A percentile compares a stretch with the other conserved stretches of the same genome.
Evolutionary conservation across 129 eudicot genomes (phyloP).

Genomic region (Lonicera japonica): DNA sequence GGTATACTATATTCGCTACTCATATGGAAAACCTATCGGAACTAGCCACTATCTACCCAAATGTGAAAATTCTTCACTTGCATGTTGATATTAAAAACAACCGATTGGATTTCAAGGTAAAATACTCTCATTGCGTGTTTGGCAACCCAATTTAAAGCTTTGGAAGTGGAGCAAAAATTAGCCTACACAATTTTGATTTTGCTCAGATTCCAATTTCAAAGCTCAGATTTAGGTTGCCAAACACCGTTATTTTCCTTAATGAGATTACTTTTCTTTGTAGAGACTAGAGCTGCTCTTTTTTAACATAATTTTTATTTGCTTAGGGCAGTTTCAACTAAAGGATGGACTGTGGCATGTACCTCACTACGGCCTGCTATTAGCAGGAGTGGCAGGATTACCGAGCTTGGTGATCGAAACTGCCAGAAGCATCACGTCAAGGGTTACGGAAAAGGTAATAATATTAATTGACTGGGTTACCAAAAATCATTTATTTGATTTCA

Average conservation of each 20-base stretch:
- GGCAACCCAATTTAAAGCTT: too few species aligned
- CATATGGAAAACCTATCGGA: constrained; percentile 92
- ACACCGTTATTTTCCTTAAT: constrained; percentile 6
- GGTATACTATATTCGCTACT: constrained; percentile 86
- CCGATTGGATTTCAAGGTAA: constrained; percentile 93
- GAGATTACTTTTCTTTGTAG: not conserved
- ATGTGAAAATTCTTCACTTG: constrained; percentile 84
- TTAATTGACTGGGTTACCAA: not conserved
- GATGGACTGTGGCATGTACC: constrained; percentile 79
- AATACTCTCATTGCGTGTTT: too few species aligned
- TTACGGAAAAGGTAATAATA: constrained; percentile 54
- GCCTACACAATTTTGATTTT: too few species aligned
- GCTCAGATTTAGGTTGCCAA: too few species aligned
- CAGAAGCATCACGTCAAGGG: constrained; percentile 65
- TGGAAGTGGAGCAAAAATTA: too few species aligned
- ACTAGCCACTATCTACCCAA: constrained; percentile 73
- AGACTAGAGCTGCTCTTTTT: not conserved
- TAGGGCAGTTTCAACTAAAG: constrained; percentile 77
- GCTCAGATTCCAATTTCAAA: too few species aligned
- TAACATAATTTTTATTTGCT: constrained; percentile 14
- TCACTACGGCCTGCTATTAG: constrained; percentile 87
- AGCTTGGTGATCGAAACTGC: constrained; percentile 79
- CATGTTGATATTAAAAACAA: constrained; percentile 72
- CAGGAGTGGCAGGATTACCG: constrained; percentile 92
- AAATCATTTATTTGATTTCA: not conserved